Evolutionary conservation across 805 yeast genomes (phyloP).

Genomic region (Zygoascus flipseniorum): DNA sequence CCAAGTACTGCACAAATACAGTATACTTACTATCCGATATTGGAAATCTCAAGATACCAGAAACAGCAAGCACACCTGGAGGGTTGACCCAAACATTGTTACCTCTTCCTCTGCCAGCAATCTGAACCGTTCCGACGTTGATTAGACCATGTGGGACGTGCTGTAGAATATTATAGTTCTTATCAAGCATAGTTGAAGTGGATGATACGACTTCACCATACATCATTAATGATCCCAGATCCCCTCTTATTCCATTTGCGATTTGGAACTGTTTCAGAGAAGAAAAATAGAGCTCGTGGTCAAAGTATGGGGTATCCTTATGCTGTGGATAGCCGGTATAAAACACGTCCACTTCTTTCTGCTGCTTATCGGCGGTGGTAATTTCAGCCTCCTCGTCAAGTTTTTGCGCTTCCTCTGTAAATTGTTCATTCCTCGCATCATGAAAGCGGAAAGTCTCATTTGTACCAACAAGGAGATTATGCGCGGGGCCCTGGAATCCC

Average conservation of each 20-base stretch:
- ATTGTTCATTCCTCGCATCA: background rate
- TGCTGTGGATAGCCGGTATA: conserved; percentile 40
- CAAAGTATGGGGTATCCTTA: conserved; percentile 64
- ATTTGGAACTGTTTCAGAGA: conserved; percentile 30
- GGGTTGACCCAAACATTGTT: conserved; percentile 96
- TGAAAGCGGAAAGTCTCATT: conserved; percentile 43
- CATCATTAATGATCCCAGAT: conserved; percentile 53
- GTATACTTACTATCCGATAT: conserved; percentile 33
- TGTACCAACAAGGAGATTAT: conserved; percentile 40
- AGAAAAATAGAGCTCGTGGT: conserved; percentile 47
- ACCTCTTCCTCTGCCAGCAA: conserved; percentile 89
- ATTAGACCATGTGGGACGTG: conserved; percentile 60
- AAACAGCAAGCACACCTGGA: conserved; percentile 78
- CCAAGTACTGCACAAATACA: conserved; percentile 79
- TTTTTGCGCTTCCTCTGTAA: background rate
- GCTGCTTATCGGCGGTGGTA: conserved; percentile 25
- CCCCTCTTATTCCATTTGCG: conserved; percentile 9
- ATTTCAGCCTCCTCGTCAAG: background rate
- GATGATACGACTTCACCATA: conserved; percentile 91
- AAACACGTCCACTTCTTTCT: conserved; percentile 48
- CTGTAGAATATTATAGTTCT: conserved; percentile 51
- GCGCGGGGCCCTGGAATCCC: conserved; percentile 27
- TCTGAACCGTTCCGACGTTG: conserved; percentile 72
- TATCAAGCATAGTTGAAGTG: conserved; percentile 70
- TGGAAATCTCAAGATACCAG: conserved; percentile 59